phyloP scores from a whole-genome alignment of 495 filamentous ascomycete species.

The Parathielavia hyrcaniae region DNA sequence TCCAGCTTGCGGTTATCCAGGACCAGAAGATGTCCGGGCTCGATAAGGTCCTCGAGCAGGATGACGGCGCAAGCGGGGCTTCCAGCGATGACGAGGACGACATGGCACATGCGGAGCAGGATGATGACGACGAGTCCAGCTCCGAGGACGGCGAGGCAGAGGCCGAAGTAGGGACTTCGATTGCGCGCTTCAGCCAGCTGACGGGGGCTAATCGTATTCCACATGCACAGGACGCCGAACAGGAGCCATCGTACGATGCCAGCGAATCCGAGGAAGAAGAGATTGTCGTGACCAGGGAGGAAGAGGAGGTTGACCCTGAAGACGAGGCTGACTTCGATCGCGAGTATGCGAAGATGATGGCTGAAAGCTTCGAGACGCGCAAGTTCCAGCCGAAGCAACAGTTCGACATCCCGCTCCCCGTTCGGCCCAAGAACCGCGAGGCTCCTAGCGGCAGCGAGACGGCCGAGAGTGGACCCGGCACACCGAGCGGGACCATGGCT shows the following conservation, averaged over 20 bases:
- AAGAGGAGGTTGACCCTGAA: constrained; percentile 88
- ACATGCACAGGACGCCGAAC: constrained; percentile 38
- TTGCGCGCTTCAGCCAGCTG: neutral
- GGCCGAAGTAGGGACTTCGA: constrained; percentile 36
- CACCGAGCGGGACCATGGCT: constrained; percentile 60
- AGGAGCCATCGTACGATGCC: constrained; percentile 44
- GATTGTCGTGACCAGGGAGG: constrained; percentile 81
- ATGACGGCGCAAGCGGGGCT: constrained; percentile 59
- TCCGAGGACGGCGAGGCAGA: constrained; percentile 47
- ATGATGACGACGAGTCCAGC: constrained; percentile 37
- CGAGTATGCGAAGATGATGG: constrained; percentile 98
- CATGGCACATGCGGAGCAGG: constrained; percentile 33
- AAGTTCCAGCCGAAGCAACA: constrained; percentile 93
- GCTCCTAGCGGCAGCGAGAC: constrained; percentile 32
- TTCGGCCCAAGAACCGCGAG: constrained; percentile 67
- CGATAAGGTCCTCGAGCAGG: constrained; percentile 60
- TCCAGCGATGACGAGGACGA: constrained; percentile 63
- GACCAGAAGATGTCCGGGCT: constrained; percentile 75
- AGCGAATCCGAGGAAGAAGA: constrained; percentile 71
- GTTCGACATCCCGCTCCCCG: constrained; percentile 90
- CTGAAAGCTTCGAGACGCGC: constrained; percentile 87
- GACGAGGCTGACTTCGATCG: constrained; percentile 96
- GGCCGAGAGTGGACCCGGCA: constrained; percentile 32
- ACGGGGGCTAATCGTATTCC: constrained; percentile 14
- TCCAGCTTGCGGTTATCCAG: constrained; percentile 79